Base-by-base conservation (phyloP, 768 basidiomycete genomes). In the Russula griseocarnosa region DNA sequence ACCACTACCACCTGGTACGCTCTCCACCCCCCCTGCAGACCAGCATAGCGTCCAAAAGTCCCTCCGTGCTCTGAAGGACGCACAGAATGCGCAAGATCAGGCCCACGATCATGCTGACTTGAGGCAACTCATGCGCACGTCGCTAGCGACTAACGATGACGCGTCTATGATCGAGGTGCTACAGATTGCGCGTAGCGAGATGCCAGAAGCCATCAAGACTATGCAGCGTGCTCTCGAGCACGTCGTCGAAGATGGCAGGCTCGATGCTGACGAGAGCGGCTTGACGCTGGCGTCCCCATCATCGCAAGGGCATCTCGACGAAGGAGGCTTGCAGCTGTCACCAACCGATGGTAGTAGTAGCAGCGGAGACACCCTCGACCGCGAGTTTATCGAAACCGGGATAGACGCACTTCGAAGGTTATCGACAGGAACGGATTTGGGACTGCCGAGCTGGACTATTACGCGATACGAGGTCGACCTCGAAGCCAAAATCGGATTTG, bases 191-290 rank as follows among this genome's bases (percentile, higher is more conserved):
- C 76, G 83, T 52, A 82, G 83, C 51, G 87, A 90, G 72, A 86
- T 90, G 81, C 86, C 86, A 1, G 90, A 92, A 72, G 88, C 88
- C 14, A 84, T 91, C 72, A 90, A 89, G 75, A 86, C 90, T 5
- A 77, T 92, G 20, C 89, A 90, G 74, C 75, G 90, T 26, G 84
- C 83, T 18, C 75, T 89, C 55, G 85, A 86, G 75, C 67, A 70
- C 22, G 77, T 79, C 59, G 74, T 77, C 49, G 78, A 76, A 61
- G 69, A 65, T 40, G 76, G 74, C 57, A 67, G 63, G 65, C 57
- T 69, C 16, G 69, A 72, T 8, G 66, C 66, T 36, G 69, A 66
- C 38, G 67, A 65, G 28, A 61, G 67, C 55, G 20, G 34, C 13
- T 22, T 40, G 22, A 32, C 59, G n/a, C 5, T 54, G 32, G 30